phyloP scores from a whole-genome alignment of 2,329 filamentous ascomycete species.

The Akanthomyces dipterigenus region DNA sequence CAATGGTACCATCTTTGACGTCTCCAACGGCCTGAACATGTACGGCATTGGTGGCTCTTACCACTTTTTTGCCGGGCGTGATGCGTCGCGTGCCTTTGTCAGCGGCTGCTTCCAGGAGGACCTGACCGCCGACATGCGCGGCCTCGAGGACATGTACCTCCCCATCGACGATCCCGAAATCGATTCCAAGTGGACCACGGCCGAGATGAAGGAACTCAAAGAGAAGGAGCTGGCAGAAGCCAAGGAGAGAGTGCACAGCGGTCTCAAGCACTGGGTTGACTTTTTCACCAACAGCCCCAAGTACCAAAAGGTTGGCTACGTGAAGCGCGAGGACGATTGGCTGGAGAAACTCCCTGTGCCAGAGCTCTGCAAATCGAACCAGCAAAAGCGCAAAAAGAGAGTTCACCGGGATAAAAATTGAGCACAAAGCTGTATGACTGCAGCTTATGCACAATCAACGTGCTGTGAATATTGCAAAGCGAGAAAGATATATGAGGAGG shows the following conservation, averaged over 20 bases:
- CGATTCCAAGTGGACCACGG: conserved; percentile 50
- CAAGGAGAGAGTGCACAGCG: conserved; percentile 54
- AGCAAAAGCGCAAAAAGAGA: conserved; percentile 48
- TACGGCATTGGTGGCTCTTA: conserved; percentile 86
- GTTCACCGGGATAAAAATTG: conserved; percentile 4
- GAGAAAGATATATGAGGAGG: neutral
- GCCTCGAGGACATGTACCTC: conserved; percentile 80
- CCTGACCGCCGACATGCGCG: conserved; percentile 73
- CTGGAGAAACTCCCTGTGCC: conserved; percentile 55
- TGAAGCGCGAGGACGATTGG: conserved; percentile 56
- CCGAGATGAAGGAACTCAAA: conserved; percentile 46
- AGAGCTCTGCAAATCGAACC: conserved; percentile 64
- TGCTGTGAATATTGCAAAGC: neutral
- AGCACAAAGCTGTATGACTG: neutral
- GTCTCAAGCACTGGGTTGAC: conserved; percentile 71
- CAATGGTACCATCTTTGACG: conserved; percentile 82
- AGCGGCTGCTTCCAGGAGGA: conserved; percentile 91
- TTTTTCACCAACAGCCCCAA: conserved; percentile 77
- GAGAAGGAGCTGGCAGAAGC: conserved; percentile 61
- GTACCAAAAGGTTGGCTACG: conserved; percentile 73
- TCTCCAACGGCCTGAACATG: conserved; percentile 58
- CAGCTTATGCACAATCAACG: neutral
- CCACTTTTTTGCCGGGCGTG: conserved; percentile 75
- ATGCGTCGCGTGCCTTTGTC: conserved; percentile 82
- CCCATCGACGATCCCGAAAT: conserved; percentile 56